Conservation (phyloP, 441 rosid genomes). For the Pelargonium fulgidum region DNA sequence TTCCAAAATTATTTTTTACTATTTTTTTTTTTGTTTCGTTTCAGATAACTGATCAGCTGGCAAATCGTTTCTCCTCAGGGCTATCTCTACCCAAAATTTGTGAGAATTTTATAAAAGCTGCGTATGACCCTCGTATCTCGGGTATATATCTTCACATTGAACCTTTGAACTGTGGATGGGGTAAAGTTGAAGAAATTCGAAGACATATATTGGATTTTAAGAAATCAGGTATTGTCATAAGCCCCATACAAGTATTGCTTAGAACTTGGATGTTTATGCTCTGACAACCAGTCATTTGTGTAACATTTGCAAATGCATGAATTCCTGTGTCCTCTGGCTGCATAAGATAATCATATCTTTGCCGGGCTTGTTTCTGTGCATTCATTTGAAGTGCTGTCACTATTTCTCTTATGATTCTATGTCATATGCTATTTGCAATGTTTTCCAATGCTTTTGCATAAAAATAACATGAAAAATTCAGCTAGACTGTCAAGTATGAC, state of each 20-base stretch:
- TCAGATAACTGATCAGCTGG: conserved; percentile 92
- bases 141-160: conserved; percentile 89
- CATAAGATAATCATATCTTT: not conserved
- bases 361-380: not conserved
- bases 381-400: not conserved
- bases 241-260: not conserved
- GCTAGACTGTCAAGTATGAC: not conserved
- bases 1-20: not conserved
- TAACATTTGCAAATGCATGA: not conserved
- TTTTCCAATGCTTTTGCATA: not conserved
- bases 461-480: not conserved
- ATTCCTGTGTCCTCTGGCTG: not conserved
- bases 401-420: not conserved
- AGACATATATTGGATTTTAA: conserved; percentile 76
- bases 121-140: conserved; percentile 83
- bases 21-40: conserved; percentile 18
- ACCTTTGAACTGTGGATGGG: conserved; percentile 86
- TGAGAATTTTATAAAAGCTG: conserved; percentile 81
- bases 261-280: not conserved
- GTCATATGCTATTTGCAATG: not conserved
- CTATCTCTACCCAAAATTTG: conserved; percentile 81
- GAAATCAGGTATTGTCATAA: conserved; percentile 61
- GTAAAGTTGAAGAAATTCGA: conserved; percentile 81
- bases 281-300: not conserved
- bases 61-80: conserved; percentile 82